phyloP scores from a whole-genome alignment of 2,329 filamentous ascomycete species.

The Orbilia oligospora region DNA sequence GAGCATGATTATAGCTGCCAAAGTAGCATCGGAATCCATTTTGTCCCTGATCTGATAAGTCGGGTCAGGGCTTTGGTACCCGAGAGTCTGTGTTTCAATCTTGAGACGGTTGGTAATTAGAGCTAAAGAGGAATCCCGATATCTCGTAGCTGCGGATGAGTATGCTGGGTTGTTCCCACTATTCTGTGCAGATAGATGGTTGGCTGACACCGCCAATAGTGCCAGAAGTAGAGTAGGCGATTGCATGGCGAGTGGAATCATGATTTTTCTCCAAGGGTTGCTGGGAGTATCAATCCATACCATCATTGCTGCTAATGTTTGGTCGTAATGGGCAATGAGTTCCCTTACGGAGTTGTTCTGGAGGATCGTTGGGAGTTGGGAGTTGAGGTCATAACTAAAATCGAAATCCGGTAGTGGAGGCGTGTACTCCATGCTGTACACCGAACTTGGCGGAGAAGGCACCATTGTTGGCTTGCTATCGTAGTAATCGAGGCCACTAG shows the following conservation, averaged over 20 bases:
- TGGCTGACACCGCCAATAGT: conserved; percentile 47
- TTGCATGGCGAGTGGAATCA: conserved; percentile 56
- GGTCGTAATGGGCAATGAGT: conserved; percentile 55
- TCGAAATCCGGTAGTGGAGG: conserved; percentile 50
- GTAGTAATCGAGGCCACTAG: conserved; percentile 43
- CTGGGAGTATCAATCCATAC: conserved; percentile 54
- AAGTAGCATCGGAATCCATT: conserved; percentile 55
- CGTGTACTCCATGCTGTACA: conserved; percentile 52
- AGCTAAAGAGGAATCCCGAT: conserved; percentile 51
- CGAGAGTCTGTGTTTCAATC: conserved; percentile 51
- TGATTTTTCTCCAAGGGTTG: conserved; percentile 58
- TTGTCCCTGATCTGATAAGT: conserved; percentile 52
- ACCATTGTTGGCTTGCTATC: conserved; percentile 56
- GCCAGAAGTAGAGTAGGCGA: conserved; percentile 50
- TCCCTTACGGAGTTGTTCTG: conserved; percentile 37
- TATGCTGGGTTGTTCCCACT: conserved; percentile 49
- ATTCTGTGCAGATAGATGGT: conserved; percentile 50
- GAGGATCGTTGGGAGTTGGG: conserved; percentile 45
- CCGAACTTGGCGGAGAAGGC: conserved; percentile 53
- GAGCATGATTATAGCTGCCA: conserved; percentile 57
- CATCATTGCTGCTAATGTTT: conserved; percentile 48
- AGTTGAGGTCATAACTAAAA: conserved; percentile 45
- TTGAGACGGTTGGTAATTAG: conserved; percentile 51
- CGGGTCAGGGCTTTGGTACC: conserved; percentile 54
- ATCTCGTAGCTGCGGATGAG: conserved; percentile 45